phyloP scores from a whole-genome alignment of 176 grass and related monocot genomes.

The Pontederia paniculata region DNA sequence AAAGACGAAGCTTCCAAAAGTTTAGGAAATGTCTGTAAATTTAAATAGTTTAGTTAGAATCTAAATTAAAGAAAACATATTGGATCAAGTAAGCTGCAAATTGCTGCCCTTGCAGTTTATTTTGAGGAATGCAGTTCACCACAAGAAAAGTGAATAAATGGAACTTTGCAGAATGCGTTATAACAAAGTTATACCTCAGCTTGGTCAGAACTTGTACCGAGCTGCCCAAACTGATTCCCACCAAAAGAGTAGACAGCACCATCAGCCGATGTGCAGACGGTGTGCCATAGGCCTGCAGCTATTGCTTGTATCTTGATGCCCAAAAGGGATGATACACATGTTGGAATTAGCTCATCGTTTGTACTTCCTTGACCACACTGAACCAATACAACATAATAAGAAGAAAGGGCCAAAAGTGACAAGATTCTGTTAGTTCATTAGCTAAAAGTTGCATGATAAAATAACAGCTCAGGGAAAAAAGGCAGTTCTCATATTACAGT shows the following conservation, averaged over 20 bases:
- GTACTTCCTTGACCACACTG: slow-evolving; percentile 93
- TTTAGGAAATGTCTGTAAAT: slow-evolving; percentile 72
- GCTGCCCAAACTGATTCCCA: slow-evolving; percentile 96
- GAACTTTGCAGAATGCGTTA: background rate
- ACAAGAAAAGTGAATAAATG: too few species aligned
- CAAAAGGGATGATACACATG: slow-evolving; percentile 82
- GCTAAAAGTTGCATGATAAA: background rate
- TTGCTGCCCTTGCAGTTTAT: too few species aligned
- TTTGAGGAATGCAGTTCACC: too few species aligned
- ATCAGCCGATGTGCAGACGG: slow-evolving; percentile 77
- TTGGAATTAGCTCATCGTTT: slow-evolving; percentile 81
- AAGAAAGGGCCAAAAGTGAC: slow-evolving; percentile 13
- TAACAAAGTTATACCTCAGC: slow-evolving; percentile 47
- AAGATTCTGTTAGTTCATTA: background rate
- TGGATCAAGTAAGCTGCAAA: too few species aligned
- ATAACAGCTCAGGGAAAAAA: slow-evolving; percentile 4
- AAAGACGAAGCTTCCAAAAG: slow-evolving; percentile 68
- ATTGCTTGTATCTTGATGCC: slow-evolving; percentile 73
- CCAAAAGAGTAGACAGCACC: slow-evolving; percentile 93
- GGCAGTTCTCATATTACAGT: slow-evolving; percentile 19
- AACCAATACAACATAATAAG: slow-evolving; percentile 20
- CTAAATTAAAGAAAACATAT: too few species aligned
- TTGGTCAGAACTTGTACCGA: slow-evolving; percentile 94
- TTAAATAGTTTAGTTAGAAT: background rate
- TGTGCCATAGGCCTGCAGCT: slow-evolving; percentile 92